Base-by-base conservation (phyloP, 768 basidiomycete genomes). In the Kwoniella europaea region DNA sequence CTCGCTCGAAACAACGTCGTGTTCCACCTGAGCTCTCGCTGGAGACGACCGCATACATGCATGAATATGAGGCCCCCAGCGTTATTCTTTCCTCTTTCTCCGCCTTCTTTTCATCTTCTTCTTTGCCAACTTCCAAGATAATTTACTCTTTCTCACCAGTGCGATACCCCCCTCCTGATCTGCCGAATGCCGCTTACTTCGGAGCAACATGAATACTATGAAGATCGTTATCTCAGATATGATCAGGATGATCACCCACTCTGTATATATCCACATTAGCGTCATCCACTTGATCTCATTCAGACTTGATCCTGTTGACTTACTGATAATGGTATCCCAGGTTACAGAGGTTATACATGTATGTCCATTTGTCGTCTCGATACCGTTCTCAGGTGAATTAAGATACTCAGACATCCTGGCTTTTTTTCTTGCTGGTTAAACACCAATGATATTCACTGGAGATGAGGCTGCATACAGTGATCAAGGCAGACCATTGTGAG, bases 251-350 rank as follows among this genome's bases (percentile, higher is more conserved):
- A 52, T 35, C 12, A 53, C 50, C 29, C 18, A 29, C 18, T 24
- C 44, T 29, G 13, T 2, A 9, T 20, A 42, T 20, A 7, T 6
- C 29, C 22, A 6, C 6, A 13, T 24, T 64, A 20, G 15, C n/a
- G n/a, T 27, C 27, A 0, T 3, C 1, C 2, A 2, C 3, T 27
- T 27, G 3, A 27, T 27, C 27, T 27, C 27, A 3, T 3, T 27
- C 27, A 27, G 27, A 4, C 27, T 3, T 27, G 3, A 27, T 27
- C 0, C 27, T 27, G 27, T 29, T 41, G 41, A 42, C 64, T 65
- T 35, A 65, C 64, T 57, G 15, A 55, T 20, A 10, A 65, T 42
- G n/a, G 13, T 44, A 41, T 65, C 42, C 64, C 64, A 65, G 3
- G 64, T 65, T 27, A 12, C 54, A 2, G 53, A 22, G 12, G 64